phyloP scores from a whole-genome alignment of 768 basidiomycete genomes.

The Amanita thiersii region DNA sequence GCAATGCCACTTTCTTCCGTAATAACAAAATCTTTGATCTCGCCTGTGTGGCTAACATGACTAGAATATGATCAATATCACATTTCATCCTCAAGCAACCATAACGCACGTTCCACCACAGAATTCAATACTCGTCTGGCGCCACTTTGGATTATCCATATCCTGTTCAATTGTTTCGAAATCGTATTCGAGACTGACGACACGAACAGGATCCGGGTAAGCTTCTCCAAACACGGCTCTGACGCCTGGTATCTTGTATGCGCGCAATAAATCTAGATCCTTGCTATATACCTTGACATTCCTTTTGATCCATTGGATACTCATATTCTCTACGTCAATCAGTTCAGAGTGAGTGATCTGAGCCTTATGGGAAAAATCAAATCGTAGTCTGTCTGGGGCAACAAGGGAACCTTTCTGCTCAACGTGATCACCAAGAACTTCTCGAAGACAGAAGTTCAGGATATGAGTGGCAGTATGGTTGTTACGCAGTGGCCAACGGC shows the following conservation, averaged over 20 bases:
- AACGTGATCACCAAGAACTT: slow-evolving; percentile 93
- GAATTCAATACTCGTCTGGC: slow-evolving; percentile 88
- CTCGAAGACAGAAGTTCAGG: slow-evolving; percentile 88
- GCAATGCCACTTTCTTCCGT: slow-evolving; percentile 96
- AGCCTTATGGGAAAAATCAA: slow-evolving; percentile 97
- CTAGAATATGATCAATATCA: slow-evolving; percentile 31
- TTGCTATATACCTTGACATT: slow-evolving; percentile 87
- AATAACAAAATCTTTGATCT: slow-evolving; percentile 94
- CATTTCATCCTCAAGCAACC: too few species aligned
- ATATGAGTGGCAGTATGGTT: slow-evolving; percentile 99
- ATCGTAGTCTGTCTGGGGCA: slow-evolving; percentile 90
- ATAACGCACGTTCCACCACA: slow-evolving; percentile 93
- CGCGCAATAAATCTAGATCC: slow-evolving; percentile 70
- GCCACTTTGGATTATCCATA: slow-evolving; percentile 86
- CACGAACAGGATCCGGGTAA: slow-evolving; percentile 95
- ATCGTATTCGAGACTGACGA: slow-evolving; percentile 84
- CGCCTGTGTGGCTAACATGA: slow-evolving; percentile 93
- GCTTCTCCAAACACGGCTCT: slow-evolving; percentile 97
- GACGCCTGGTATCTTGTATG: slow-evolving; percentile 85
- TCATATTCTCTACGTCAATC: slow-evolving; percentile 73
- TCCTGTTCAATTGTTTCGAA: slow-evolving; percentile 83
- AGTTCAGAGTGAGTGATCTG: slow-evolving; percentile 74
- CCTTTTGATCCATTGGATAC: slow-evolving; percentile 81
- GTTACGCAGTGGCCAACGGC: slow-evolving; percentile 92
- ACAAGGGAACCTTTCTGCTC: slow-evolving; percentile 98